phyloP scores from a whole-genome alignment of 495 filamentous ascomycete genomes.

The Cercophora samala region DNA sequence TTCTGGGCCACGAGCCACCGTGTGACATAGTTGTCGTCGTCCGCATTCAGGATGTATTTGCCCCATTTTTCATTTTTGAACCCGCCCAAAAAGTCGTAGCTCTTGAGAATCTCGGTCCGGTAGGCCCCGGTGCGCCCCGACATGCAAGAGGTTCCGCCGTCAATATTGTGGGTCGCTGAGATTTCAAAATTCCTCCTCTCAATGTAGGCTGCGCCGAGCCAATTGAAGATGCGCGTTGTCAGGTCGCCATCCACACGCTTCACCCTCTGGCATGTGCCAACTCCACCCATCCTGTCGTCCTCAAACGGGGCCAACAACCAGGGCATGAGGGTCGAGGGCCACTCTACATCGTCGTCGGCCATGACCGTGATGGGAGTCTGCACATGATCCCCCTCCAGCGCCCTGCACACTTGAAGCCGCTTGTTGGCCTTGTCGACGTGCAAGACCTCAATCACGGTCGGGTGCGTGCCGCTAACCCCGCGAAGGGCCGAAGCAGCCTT shows the following conservation, averaged over 20 bases:
- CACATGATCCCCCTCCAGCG: slow-evolving; percentile 65
- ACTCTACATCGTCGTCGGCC: slow-evolving; percentile 84
- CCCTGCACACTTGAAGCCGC: slow-evolving; percentile 75
- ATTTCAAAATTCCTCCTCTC: slow-evolving; percentile 86
- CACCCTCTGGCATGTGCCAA: slow-evolving; percentile 78
- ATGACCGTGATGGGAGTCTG: slow-evolving; percentile 71
- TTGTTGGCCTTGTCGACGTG: slow-evolving; percentile 60
- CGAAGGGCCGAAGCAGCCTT: slow-evolving; percentile 44
- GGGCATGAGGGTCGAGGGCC: slow-evolving; percentile 69
- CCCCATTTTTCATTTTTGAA: slow-evolving; percentile 73
- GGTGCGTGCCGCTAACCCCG: slow-evolving; percentile 16
- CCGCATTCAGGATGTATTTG: slow-evolving; percentile 70
- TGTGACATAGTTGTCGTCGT: slow-evolving; percentile 83
- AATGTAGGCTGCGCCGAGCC: slow-evolving; percentile 77
- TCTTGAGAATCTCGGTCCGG: slow-evolving; percentile 74
- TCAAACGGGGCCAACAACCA: slow-evolving; percentile 88
- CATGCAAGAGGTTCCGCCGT: slow-evolving; percentile 83
- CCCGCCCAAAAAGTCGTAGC: slow-evolving; percentile 65
- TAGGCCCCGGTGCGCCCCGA: slow-evolving; percentile 84
- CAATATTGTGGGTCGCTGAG: slow-evolving; percentile 77
- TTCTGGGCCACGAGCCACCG: slow-evolving; percentile 72
- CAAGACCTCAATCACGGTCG: slow-evolving; percentile 44
- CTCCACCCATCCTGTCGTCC: slow-evolving; percentile 69
- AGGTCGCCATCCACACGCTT: slow-evolving; percentile 60
- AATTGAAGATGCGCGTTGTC: slow-evolving; percentile 63